Conservation (phyloP, 2,329 filamentous ascomycete species). For the Trichoderma sp. region DNA sequence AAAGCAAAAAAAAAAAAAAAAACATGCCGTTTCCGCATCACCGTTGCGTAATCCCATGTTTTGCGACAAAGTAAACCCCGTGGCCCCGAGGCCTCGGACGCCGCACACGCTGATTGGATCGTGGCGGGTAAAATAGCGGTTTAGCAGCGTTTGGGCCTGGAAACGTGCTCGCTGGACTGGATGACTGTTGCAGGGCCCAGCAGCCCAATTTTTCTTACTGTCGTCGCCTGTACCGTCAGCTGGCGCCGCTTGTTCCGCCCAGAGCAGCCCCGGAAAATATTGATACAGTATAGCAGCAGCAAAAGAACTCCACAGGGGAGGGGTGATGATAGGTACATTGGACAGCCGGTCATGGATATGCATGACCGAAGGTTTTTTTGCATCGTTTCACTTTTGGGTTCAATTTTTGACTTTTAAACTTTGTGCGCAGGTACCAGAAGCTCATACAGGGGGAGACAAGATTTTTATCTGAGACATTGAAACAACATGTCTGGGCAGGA, state of each 20-base stretch:
- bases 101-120: conserved; percentile 17
- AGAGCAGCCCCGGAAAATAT: neutral
- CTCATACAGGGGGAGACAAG: neutral
- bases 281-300: neutral
- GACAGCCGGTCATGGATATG: neutral
- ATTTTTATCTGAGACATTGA: neutral
- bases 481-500: conserved; percentile 3
- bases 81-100: conserved; percentile 10
- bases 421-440: neutral
- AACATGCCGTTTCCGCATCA: conserved; percentile 19
- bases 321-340: neutral
- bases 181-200: conserved; percentile 7
- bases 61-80: conserved; percentile 18
- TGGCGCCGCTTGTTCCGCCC: conserved; percentile 9
- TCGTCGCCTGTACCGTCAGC: conserved; percentile 14
- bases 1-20: neutral
- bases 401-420: neutral
- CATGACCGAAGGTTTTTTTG: conserved; percentile 12
- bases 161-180: conserved; percentile 27
- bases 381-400: neutral
- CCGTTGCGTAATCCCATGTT: conserved; percentile 27
- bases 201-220: conserved; percentile 16
- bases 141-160: conserved; percentile 8
- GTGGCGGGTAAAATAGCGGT: neutral
- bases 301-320: neutral